These are phyloP conservation scores for Spiraea crenata DNA, from an alignment of 331 rosid genomes.

Conservation along the genomic window DNA sequence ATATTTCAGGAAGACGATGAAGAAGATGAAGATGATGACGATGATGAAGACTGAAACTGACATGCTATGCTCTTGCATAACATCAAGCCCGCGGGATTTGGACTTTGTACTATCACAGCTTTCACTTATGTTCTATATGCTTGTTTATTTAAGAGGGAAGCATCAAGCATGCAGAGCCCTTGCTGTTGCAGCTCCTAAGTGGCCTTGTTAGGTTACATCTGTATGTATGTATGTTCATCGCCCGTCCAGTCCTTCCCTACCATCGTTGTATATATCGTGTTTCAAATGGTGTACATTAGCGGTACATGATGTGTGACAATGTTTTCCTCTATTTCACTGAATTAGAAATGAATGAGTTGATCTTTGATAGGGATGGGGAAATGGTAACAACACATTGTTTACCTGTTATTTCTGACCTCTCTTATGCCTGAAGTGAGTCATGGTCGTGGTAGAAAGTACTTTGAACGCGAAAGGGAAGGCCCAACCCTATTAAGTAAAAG, in stretches of 20 bases:
- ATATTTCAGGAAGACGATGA: conserved; percentile 20
- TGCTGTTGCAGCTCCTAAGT: conserved; percentile 14
- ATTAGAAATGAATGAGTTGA: background rate
- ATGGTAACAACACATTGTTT: background rate
- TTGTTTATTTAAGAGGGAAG: conserved; percentile 11
- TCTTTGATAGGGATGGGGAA: background rate
- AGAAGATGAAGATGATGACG: conserved; percentile 7
- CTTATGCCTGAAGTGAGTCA: too few relatives aligned
- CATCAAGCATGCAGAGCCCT: conserved; percentile 18
- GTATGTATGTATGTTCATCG: background rate
- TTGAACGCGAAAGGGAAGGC: background rate
- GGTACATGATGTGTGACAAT: background rate
- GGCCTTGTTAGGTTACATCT: conserved; percentile 14
- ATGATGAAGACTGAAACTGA: conserved; percentile 19
- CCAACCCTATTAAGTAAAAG: background rate
- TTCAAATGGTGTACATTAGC: background rate
- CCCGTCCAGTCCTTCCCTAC: background rate
- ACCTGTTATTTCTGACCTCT: too few relatives aligned
- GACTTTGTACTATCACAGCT: conserved; percentile 8
- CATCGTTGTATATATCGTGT: conserved; percentile 3
- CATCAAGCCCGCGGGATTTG: background rate
- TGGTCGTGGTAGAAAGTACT: background rate
- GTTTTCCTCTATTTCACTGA: background rate
- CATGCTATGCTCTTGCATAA: background rate
- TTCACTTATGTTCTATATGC: conserved; percentile 1